phyloP scores from a whole-genome alignment of 352 stramenopile genomes.

The Plasmopara viticola region DNA sequence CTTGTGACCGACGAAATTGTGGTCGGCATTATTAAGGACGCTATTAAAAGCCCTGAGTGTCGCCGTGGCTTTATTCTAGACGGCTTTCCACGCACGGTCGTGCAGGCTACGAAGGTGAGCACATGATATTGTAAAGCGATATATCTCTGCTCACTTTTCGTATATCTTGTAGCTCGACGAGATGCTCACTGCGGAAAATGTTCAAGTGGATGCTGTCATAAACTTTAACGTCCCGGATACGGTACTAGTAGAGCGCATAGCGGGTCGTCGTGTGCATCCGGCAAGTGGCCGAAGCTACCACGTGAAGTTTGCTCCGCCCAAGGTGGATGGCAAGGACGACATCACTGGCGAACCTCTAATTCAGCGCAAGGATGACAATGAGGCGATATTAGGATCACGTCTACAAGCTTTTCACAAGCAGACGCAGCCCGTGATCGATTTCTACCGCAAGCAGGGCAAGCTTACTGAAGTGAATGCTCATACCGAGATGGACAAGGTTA shows the following conservation, averaged over 20 bases:
- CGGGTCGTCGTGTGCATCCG: slow-evolving; percentile 94
- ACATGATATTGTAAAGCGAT: neutral
- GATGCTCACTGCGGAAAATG: slow-evolving; percentile 89
- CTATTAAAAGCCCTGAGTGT: slow-evolving; percentile 96
- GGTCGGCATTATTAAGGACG: slow-evolving; percentile 98
- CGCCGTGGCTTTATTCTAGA: slow-evolving; percentile 99
- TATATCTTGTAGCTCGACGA: slow-evolving; percentile 84
- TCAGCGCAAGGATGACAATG: slow-evolving; percentile 97
- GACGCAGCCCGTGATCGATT: slow-evolving; percentile 94
- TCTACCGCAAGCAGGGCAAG: slow-evolving; percentile 83
- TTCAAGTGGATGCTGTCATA: slow-evolving; percentile 87
- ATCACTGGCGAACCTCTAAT: slow-evolving; percentile 95
- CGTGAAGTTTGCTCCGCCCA: slow-evolving; percentile 95
- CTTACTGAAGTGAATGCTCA: slow-evolving; percentile 88
- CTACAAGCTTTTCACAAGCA: slow-evolving; percentile 95
- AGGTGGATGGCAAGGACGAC: slow-evolving; percentile 87
- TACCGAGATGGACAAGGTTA: slow-evolving; percentile 79
- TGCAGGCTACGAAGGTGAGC: slow-evolving; percentile 92
- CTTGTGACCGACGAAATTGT: slow-evolving; percentile 98
- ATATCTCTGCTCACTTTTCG: slow-evolving; percentile 1
- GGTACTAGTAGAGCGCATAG: slow-evolving; percentile 95
- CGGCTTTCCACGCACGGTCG: slow-evolving; percentile 97
- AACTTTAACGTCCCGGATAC: slow-evolving; percentile 95
- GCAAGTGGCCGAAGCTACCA: slow-evolving; percentile 95
- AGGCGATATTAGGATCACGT: slow-evolving; percentile 87